Conservation (phyloP, 1,284 basidiomycete genomes). For the Pseudomicrostroma phylloplanum region DNA sequence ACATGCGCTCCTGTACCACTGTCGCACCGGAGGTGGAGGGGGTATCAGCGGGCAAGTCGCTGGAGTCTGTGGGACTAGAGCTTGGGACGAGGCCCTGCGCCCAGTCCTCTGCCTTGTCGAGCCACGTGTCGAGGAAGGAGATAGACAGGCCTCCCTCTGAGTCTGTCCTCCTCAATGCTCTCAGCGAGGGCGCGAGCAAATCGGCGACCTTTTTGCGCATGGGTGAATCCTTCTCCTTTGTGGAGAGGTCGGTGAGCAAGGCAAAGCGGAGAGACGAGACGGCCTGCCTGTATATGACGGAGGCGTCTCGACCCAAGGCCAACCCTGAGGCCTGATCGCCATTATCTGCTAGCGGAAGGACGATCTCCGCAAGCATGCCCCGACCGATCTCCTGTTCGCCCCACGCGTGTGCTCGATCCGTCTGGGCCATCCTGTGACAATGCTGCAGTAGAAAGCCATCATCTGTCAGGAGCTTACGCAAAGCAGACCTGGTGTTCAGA, state of each 20-base stretch:
- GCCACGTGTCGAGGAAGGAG: not conserved
- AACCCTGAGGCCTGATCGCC: not conserved
- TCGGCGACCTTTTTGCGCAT: not conserved
- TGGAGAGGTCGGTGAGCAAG: not conserved
- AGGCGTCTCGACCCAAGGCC: not conserved
- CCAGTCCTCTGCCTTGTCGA: conserved; percentile 5
- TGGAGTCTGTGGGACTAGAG: not conserved
- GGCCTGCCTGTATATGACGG: not conserved
- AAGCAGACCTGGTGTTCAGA: not conserved
- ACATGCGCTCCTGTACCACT: not conserved
- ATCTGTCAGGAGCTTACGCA: not conserved
- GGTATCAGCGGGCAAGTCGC: not conserved
- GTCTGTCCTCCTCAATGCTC: not conserved
- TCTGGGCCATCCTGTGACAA: not conserved
- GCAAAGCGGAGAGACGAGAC: not conserved
- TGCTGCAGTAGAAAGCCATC: not conserved
- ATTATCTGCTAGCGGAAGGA: not conserved
- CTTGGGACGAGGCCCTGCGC: not conserved
- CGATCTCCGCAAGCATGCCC: not conserved
- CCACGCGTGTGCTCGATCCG: not conserved
- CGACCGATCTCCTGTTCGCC: not conserved
- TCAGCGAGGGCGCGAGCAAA: not conserved
- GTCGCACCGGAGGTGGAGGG: not conserved
- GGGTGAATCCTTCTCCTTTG: not conserved
- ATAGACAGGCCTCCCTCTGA: not conserved